Evolutionary conservation across 306 rosid species (phyloP), one percentile per base, ranked within the genome.

Genomic region (Cyamopsis tetragonoloba): DNA sequence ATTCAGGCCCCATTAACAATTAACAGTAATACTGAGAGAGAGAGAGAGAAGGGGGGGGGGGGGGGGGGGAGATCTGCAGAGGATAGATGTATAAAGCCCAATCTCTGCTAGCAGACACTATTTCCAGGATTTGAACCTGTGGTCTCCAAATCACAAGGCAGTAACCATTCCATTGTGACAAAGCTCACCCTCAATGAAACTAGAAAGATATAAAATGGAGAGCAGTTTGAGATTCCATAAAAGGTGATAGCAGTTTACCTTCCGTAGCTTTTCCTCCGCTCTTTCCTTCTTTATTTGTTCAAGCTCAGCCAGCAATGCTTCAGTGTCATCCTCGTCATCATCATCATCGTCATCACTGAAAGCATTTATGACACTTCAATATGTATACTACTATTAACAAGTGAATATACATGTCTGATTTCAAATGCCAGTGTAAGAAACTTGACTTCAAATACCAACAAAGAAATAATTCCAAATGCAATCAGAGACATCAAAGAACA

Each of bases 271-370:
- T 83, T 93, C 97, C 86, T 93, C 96, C 6, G 89, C 96, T 75
- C 97, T 85, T 79, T 93, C 99, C 83, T 87, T 90, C 84, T 83
- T 93, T 78, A 93, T 93, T 75, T 88, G 99, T 84, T 90, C 99
- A 61, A 93, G 96, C 88, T 93, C 99, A 12, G 96, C 97, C 81
- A 86, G 37, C 60, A 90, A 84, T 28, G 99, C 99, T 80, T 87
- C 96, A 12, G 95, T 87, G 57, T 90, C 97, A 56, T 88, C 97
- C 68, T 84, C 96, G 0, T 89, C 96, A 0, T 86, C 90, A 0
- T 88, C 89, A 0, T 85, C 87, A 0, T 72, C 77, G 0, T 81
- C 91, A 28, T 78, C 91, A 75, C 88, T 82, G 58, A 22, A 15
- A 34, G 28, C 35, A 57, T 53, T 15, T 41, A 49, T 35, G 32